Percentiles rank a stretch among this genome's conserved stretches.
phyloP scores from a whole-genome alignment of 305 asterid species.

The Ilex paraguariensis region DNA sequence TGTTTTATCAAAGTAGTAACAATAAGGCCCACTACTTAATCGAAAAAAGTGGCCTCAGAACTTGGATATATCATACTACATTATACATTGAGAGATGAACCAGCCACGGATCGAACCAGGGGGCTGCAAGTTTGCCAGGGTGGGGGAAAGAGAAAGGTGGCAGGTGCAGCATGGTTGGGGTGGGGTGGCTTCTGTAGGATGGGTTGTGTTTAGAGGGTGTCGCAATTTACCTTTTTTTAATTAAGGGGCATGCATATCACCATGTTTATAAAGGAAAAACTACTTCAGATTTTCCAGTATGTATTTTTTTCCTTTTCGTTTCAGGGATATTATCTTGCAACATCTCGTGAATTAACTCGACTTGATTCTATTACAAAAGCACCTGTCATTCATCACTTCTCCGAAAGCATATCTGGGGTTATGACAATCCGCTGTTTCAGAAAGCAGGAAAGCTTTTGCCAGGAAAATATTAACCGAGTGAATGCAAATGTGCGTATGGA shows the following conservation, averaged over 20 bases:
- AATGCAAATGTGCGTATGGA: slow-evolving; percentile 83
- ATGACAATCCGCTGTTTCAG: slow-evolving; percentile 87
- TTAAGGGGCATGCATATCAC: no score
- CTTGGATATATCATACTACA: background rate
- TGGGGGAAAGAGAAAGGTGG: no score
- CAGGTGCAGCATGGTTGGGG: no score
- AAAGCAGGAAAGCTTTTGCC: slow-evolving; percentile 68
- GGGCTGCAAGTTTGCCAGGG: no score
- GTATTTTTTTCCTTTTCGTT: slow-evolving; percentile 11
- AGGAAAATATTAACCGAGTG: slow-evolving; percentile 72
- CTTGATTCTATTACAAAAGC: slow-evolving; percentile 96
- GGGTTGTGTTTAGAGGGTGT: no score
- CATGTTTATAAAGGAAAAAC: no score
- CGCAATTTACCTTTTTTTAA: no score
- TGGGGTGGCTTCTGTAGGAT: no score
- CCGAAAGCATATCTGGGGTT: slow-evolving; percentile 93
- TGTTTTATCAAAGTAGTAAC: no score
- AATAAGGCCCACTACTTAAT: no score
- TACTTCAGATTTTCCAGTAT: background rate
- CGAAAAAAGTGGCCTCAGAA: background rate
- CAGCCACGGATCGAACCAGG: no score
- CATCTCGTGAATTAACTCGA: slow-evolving; percentile 93
- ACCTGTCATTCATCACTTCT: slow-evolving; percentile 94
- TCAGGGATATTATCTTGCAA: slow-evolving; percentile 85
- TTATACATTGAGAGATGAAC: background rate